These are phyloP conservation scores for Pichia sp. DNA, from an alignment of 1,139 yeast genomes.

Conservation along the genomic window DNA sequence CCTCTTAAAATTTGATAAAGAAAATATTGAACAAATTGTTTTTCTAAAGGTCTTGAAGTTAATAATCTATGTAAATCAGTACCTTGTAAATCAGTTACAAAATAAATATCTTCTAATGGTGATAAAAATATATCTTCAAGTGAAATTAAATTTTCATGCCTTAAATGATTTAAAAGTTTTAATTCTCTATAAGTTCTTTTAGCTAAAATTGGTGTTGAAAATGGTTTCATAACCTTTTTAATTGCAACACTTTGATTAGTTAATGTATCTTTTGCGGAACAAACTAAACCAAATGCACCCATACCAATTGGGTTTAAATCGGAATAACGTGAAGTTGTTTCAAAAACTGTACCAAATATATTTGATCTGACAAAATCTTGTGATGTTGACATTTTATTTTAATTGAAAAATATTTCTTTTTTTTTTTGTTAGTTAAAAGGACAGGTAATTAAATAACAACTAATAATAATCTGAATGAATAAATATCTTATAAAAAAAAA, in stretches of 20 bases:
- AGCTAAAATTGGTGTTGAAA: conserved; percentile 89
- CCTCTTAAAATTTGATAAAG: conserved; percentile 92
- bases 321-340: conserved; percentile 83
- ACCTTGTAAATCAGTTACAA: conserved; percentile 94
- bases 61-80: conserved; percentile 89
- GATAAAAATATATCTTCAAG: conserved; percentile 91
- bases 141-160: conserved; percentile 91
- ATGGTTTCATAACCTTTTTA: conserved; percentile 96
- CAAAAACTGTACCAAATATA: conserved; percentile 86
- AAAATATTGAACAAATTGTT: conserved; percentile 94
- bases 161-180: conserved; percentile 83
- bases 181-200: conserved; percentile 95
- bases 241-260: conserved; percentile 91
- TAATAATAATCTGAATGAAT: too few relatives aligned
- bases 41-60: conserved; percentile 89
- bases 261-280: conserved; percentile 89
- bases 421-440: too few relatives aligned
- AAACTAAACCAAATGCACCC: conserved; percentile 98
- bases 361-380: conserved; percentile 37
- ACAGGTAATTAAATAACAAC: too few relatives aligned
- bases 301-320: conserved; percentile 96
- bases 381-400: conserved; percentile 9
- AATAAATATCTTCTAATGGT: conserved; percentile 93
- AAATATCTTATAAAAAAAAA: too few relatives aligned
- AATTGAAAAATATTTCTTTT: too few relatives aligned